These are phyloP conservation scores for Phytophthora hibernalis DNA, from an alignment of 352 stramenopile genomes.

Conservation along the genomic window DNA sequence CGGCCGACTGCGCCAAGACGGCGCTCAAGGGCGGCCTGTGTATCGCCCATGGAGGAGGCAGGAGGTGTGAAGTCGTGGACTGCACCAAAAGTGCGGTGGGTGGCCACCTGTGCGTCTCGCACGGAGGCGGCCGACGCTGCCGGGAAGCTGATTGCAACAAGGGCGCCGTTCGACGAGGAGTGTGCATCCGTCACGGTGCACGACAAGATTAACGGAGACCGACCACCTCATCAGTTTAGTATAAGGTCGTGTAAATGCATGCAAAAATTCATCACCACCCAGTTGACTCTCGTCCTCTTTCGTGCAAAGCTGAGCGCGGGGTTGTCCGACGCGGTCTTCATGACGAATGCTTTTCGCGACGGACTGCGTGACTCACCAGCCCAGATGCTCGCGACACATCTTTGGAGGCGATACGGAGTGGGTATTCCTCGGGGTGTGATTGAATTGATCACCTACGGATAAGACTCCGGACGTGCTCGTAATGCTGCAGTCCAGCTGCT, in stretches of 20 bases:
- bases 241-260: constrained; percentile 45
- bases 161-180: constrained; percentile 68
- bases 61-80: constrained; percentile 53
- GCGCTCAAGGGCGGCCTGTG: constrained; percentile 70
- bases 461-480: constrained; percentile 8
- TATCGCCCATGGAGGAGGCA: constrained; percentile 69
- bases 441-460: constrained; percentile 12
- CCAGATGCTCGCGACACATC: constrained; percentile 12
- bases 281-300: neutral
- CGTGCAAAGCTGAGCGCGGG: neutral
- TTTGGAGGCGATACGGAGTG: constrained; percentile 27
- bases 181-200: constrained; percentile 77
- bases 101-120: constrained; percentile 65
- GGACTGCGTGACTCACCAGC: constrained; percentile 3
- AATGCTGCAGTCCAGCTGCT: constrained; percentile 16
- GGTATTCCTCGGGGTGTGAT: constrained; percentile 23
- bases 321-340: constrained; percentile 2
- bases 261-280: too few relatives aligned
- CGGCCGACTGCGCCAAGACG: constrained; percentile 62
- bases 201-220: constrained; percentile 31
- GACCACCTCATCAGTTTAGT: constrained; percentile 12
- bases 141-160: constrained; percentile 68
- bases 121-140: constrained; percentile 70
- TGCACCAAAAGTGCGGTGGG: constrained; percentile 73
- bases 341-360: neutral